Evolutionary conservation across 164 flowering plant genomes (phyloP), one percentile per base, ranked within the genome.

Genomic region (Aristolochia californica): DNA sequence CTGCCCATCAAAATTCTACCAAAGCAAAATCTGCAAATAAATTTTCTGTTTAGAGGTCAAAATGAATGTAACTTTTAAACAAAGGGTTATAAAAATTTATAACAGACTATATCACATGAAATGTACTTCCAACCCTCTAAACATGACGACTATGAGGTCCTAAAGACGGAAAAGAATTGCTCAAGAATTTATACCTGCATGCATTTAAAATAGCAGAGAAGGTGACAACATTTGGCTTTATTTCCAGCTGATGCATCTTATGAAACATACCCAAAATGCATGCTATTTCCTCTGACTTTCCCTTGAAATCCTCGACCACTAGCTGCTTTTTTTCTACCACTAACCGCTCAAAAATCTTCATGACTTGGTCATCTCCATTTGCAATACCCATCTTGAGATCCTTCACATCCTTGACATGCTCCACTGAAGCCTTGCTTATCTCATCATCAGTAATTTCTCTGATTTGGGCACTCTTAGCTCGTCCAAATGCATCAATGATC

Each of bases 161-260:
- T 2, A 34, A 34, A 3, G 40, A 34, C 40, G 0, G 4, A 57
- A 16, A 45, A 62, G 40, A 25, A 30, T 34, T 18, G 56, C 1
- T 53, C 18, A 26, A 45, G 62, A 53, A 53, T 17, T 21, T 16
- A 17, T 75, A 93, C 99, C 99, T 93, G 97, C 99, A 93, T 57
- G 99, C 99, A 73, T 89, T 93, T 64, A 93, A 64, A 63, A 93
- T 93, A 30, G 97, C 99, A 0, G 99, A 93, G 69, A 93, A 93
- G 21, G 99, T 93, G 53, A 93, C 97, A 13, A 93, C 99, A 77
- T 93, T 93, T 24, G 99, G 99, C 65, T 87, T 89, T 57, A 93
- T 90, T 51, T 87, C 74, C 68, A 87, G 70, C 62, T 85, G 80
- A 55, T 90, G 97, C 99, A 93, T 89, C 77, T 83, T 84, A 5